These are phyloP conservation scores for Cytospora piceae DNA, from an alignment of 2,329 filamentous ascomycete species.

Conservation along the genomic window DNA sequence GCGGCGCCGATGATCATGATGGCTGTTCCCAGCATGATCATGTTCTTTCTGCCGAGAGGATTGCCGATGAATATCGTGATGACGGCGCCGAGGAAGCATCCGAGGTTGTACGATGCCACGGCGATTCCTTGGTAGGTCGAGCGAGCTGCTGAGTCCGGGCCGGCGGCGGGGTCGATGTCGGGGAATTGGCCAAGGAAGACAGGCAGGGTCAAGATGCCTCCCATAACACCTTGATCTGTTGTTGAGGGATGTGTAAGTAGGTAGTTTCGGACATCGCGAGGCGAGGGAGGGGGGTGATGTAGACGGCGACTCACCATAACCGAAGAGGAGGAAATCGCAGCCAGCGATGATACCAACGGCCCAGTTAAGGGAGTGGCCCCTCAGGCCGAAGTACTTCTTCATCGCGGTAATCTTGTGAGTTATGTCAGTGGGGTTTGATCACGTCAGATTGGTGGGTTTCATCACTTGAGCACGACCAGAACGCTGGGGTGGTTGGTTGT, in stretches of 20 bases:
- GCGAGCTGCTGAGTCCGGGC: slow-evolving; percentile 44
- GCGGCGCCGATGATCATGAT: slow-evolving; percentile 50
- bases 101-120: slow-evolving; percentile 41
- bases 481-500: neutral
- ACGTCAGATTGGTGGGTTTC: neutral
- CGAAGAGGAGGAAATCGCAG: slow-evolving; percentile 69
- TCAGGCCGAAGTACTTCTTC: slow-evolving; percentile 64
- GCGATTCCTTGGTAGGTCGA: slow-evolving; percentile 54
- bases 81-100: slow-evolving; percentile 39
- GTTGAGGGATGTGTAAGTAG: slow-evolving; percentile 21
- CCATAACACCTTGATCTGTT: slow-evolving; percentile 77
- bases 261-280: slow-evolving; percentile 31
- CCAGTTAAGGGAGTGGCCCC: slow-evolving; percentile 67
- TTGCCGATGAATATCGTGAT: slow-evolving; percentile 43
- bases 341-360: slow-evolving; percentile 74
- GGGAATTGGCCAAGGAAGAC: slow-evolving; percentile 62
- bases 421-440: neutral
- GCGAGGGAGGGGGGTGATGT: neutral
- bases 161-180: slow-evolving; percentile 52
- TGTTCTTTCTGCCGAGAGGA: slow-evolving; percentile 45
- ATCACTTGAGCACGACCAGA: neutral
- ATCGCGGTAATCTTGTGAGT: slow-evolving; percentile 14
- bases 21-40: slow-evolving; percentile 45
- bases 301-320: slow-evolving; percentile 51
- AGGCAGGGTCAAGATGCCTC: slow-evolving; percentile 71